phyloP scores from a whole-genome alignment of 306 rosid species.

The Calophaca sinica region DNA sequence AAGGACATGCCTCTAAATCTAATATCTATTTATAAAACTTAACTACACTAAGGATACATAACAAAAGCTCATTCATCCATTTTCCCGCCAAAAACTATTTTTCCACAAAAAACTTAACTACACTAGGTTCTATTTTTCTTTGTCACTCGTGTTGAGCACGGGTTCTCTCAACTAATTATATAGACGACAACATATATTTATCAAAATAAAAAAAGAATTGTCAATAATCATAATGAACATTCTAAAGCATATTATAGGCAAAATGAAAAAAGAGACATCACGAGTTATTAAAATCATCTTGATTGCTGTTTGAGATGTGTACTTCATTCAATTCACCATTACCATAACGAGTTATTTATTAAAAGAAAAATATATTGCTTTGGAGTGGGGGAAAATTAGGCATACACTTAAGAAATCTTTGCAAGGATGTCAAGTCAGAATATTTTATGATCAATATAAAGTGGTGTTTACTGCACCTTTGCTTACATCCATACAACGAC shows the following conservation, averaged over 20 bases:
- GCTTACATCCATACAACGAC: slow-evolving; percentile 96
- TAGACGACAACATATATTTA: not conserved
- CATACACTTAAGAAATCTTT: slow-evolving; percentile 41
- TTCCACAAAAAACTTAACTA: no score
- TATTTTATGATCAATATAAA: slow-evolving; percentile 41
- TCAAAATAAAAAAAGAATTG: no score
- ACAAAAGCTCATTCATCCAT: no score
- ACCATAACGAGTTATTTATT: not conserved
- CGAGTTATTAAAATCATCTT: not conserved
- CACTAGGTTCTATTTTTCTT: no score
- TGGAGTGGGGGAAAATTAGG: slow-evolving; percentile 32
- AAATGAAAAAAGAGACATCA: not conserved
- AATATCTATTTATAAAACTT: no score
- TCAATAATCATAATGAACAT: no score
- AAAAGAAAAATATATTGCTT: slow-evolving; percentile 6
- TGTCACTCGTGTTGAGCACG: no score
- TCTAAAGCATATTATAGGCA: no score
- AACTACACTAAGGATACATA: no score
- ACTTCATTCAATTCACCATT: slow-evolving; percentile 20
- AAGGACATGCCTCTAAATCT: slow-evolving; percentile 21
- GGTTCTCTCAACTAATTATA: not conserved
- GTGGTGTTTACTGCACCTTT: slow-evolving; percentile 76
- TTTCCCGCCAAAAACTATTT: no score
- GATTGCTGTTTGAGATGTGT: slow-evolving; percentile 1
- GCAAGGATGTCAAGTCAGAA: slow-evolving; percentile 43